Base-by-base conservation (phyloP, 2,329 filamentous ascomycete genomes). In the Karstenula rhodostoma region DNA sequence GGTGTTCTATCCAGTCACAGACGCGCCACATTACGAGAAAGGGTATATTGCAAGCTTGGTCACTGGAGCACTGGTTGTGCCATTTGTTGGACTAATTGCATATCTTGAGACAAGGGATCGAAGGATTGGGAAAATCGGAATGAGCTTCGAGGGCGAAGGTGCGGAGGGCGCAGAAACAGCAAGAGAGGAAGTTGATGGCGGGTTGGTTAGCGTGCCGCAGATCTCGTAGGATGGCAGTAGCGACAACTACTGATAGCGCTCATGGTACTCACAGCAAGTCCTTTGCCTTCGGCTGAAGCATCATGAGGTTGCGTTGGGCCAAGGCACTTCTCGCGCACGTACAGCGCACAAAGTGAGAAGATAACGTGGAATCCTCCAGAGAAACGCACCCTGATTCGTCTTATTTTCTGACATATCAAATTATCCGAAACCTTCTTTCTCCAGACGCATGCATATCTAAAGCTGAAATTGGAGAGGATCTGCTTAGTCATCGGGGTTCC, bases 11-110 rank as follows among this genome's bases (percentile, higher is more conserved):
- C 48, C 48, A 1, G 48, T 51, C 13, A 51, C 48, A 3, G 48
- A 51, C 15, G 48, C 48, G 12, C 48, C 48, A 32, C 48, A 51
- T 25, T 51, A 51, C 17, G 48, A 51, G 32, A 51, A 51, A 9
- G 48, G 48, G 4, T 51, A 51, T 37, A 7, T 40, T 13, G 48
- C 48, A 1, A 51, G 48, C 22, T 40, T 51, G 22, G 22, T 51
- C 13, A 51, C 48, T 6, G 48, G 48, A 32, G 48, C 48, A 7
- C 19, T 51, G 33, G 48, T 51, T 19, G 48, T 51, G 19, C 48
- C 48, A 15, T 51, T 51, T 37, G 32, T 51, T 1, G 48, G 48
- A n/a, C 19, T 51, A 4, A 51, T 51, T 25, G 48, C 32, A 4
- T 51, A 40, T 15, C 32, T 51, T 13, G 48, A 51, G 19, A 51